Base-by-base conservation (phyloP, 108 stramenopile genomes). In the Fistulifera pelliculosa region DNA sequence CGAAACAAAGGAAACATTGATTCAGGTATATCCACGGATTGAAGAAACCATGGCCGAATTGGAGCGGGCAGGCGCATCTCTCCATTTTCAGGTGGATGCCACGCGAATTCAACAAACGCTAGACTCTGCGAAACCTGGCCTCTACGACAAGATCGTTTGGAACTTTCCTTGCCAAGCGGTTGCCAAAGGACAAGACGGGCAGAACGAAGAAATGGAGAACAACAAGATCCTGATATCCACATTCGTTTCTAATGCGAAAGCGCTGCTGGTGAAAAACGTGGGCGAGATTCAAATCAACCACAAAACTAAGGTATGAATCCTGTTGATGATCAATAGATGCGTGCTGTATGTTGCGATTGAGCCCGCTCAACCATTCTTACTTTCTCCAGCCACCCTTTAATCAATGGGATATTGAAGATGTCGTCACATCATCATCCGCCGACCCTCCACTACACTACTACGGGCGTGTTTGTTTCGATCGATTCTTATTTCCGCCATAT, bases 151-250 rank as follows among this genome's bases (percentile, higher is more conserved):
- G 45, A 83, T 95, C 44, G 69, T 79, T 41, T 95, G 90, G 85
- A 95, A 92, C 52, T 95, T 95, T 63, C 94, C 94, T 11, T 95
- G 94, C 66, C 80, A 83, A 0, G 83, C 87, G 22, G 79, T 83
- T 50, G 64, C 54, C 1, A 63, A 42, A 4, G 94, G 94, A 10
- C 74, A 83, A 69, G 94, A 95, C 70, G 94, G 91, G n/a, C 90
- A 95, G 62, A 86, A 88, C 52, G 56, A 79, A 13, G 84, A 67
- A 27, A 87, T 95, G 85, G 90, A 90, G 43, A 49, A 63, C 2
- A 95, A 95, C 68, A 85, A 83, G 54, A 49, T 62, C 1, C 49
- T 95, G 2, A 59, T 93, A 1, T 49, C 74, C 39, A 48, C 49
- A 15, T 95, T 92, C 63, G 73, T 86, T 16, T 42, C 12, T 8